Conservation (phyloP, 257 asterid species). For the Plantago ovata region DNA sequence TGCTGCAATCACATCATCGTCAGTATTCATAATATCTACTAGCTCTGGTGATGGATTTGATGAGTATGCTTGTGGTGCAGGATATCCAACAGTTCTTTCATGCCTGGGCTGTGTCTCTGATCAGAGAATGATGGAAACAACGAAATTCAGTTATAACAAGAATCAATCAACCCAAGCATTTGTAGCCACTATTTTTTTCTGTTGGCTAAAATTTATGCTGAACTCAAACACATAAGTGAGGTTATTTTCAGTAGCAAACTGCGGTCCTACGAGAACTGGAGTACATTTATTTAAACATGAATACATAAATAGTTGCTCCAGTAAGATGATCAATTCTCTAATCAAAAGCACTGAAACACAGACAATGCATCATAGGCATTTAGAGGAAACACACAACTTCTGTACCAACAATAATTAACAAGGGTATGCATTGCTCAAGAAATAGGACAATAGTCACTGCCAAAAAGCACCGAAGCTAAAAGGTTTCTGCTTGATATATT, state of each 20-base stretch:
- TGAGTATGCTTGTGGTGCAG: conserved; percentile 38
- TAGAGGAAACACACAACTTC: not conserved
- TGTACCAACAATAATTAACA: not conserved
- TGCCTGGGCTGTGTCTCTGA: conserved; percentile 57
- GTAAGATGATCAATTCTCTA: not conserved
- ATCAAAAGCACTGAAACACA: not conserved
- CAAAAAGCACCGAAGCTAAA: not conserved
- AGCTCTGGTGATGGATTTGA: conserved; percentile 53
- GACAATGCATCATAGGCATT: not conserved
- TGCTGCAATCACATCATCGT: conserved; percentile 41
- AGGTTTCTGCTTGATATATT: not conserved
- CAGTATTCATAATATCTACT: conserved; percentile 73
- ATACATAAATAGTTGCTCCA: not conserved
- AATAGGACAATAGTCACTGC: too few relatives aligned
- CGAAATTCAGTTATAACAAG: not conserved
- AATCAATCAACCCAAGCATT: not conserved
- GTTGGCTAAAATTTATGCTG: too few relatives aligned
- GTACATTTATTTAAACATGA: not conserved
- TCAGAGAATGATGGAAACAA: conserved; percentile 11
- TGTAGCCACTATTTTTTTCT: not conserved
- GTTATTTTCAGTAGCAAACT: too few relatives aligned
- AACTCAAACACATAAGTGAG: too few relatives aligned
- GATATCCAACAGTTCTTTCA: conserved; percentile 54
- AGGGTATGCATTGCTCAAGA: too few relatives aligned
- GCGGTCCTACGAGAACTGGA: too few relatives aligned